Evolutionary conservation across 2,329 filamentous ascomycete genomes (phyloP).

Genomic region (Pyrenophora graminea): DNA sequence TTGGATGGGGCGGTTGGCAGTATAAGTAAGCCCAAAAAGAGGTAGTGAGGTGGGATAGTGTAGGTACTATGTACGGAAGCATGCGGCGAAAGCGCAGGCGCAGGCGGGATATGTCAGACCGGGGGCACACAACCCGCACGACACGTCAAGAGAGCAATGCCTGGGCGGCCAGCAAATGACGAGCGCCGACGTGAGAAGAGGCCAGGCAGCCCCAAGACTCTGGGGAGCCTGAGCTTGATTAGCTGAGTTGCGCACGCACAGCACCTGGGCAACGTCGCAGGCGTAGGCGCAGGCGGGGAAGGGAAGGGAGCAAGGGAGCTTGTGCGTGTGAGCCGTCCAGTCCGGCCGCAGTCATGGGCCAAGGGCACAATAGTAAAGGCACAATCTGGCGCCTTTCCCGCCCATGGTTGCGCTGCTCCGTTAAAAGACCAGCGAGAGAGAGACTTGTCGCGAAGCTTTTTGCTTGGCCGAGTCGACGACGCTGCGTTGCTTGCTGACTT

Average conservation of each 20-base stretch:
- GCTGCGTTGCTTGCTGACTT: conserved; percentile 11
- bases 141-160: conserved; percentile 2
- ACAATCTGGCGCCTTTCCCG: conserved; percentile 21
- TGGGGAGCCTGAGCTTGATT: conserved; percentile 15
- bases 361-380: conserved; percentile 16
- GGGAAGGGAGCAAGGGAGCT: conserved; percentile 7
- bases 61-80: background rate
- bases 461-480: conserved; percentile 16
- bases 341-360: conserved; percentile 20
- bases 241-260: conserved; percentile 11
- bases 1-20: background rate
- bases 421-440: conserved; percentile 19
- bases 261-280: conserved; percentile 7
- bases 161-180: conserved; percentile 1
- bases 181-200: background rate
- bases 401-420: conserved; percentile 19
- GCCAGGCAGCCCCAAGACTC: background rate
- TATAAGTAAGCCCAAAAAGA: background rate
- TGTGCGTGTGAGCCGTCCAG: conserved; percentile 14
- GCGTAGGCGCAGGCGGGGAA: conserved; percentile 2
- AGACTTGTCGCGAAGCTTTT: conserved; percentile 16
- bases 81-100: background rate
- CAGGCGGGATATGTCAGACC: conserved; percentile 8
- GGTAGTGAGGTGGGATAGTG: background rate
- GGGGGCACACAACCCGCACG: background rate